Conservation (phyloP, 1,284 basidiomycete species). For the Cryptococcus sp. region DNA sequence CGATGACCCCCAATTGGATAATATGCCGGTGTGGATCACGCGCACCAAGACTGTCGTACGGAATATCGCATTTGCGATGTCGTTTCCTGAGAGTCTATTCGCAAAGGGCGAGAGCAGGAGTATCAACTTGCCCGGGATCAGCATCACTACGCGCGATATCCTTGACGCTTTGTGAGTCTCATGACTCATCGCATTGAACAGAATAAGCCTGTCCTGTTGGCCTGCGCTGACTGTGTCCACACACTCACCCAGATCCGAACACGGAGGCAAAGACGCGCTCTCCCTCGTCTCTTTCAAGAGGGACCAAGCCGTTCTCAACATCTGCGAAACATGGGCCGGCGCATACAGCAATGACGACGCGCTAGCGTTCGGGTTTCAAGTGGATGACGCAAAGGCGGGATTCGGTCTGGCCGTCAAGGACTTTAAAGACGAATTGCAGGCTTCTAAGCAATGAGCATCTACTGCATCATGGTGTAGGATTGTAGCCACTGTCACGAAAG, state of each 20-base stretch:
- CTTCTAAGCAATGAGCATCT: background rate
- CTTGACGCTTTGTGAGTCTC: conserved; percentile 47
- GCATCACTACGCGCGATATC: conserved; percentile 51
- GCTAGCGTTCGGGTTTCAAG: conserved; percentile 46
- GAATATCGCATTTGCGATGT: conserved; percentile 53
- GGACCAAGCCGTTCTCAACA: conserved; percentile 49
- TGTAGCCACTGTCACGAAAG: background rate
- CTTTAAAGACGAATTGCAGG: conserved; percentile 45
- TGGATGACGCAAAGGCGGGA: conserved; percentile 46
- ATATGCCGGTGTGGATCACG: conserved; percentile 61
- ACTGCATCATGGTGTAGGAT: background rate
- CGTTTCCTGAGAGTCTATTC: conserved; percentile 46
- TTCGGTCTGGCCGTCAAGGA: conserved; percentile 50
- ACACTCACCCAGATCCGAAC: conserved; percentile 27
- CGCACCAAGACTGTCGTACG: conserved; percentile 57
- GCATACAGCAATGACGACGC: conserved; percentile 45
- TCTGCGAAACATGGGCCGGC: conserved; percentile 53
- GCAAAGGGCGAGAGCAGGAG: conserved; percentile 37
- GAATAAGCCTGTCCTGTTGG: background rate
- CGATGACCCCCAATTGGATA: conserved; percentile 49
- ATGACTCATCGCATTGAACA: background rate
- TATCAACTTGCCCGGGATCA: conserved; percentile 54
- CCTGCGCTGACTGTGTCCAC: background rate
- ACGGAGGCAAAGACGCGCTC: conserved; percentile 49
- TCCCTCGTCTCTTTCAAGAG: conserved; percentile 50